phyloP scores from a whole-genome alignment of 768 basidiomycete genomes.

The Tulasnella sp. region DNA sequence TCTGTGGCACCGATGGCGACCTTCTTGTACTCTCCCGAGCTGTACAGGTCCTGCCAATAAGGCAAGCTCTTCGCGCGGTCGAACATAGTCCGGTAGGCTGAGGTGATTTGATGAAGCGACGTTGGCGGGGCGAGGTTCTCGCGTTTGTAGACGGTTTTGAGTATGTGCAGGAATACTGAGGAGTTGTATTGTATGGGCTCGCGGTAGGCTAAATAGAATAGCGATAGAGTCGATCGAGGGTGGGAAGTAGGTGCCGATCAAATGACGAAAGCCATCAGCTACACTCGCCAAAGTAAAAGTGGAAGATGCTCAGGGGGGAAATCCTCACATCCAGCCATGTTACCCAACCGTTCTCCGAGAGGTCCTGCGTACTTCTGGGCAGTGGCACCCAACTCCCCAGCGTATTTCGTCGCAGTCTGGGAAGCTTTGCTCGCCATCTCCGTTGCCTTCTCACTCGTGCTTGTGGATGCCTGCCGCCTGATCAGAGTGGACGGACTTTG shows the following conservation, averaged over 20 bases:
- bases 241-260: too few species aligned
- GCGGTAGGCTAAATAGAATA: conserved; percentile 48
- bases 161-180: conserved; percentile 59
- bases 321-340: neutral
- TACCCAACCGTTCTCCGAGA: conserved; percentile 34
- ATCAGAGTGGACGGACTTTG: conserved; percentile 1
- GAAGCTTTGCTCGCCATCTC: conserved; percentile 56
- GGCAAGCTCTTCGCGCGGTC: conserved; percentile 42
- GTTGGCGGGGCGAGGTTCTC: conserved; percentile 61
- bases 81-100: conserved; percentile 57
- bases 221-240: too few species aligned
- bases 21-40: conserved; percentile 54
- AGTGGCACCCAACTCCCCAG: conserved; percentile 44
- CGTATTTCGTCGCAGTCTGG: conserved; percentile 49
- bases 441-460: conserved; percentile 22
- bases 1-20: conserved; percentile 70
- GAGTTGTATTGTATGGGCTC: conserved; percentile 72
- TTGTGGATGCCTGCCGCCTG: neutral
- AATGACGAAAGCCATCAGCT: too few species aligned
- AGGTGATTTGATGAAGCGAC: conserved; percentile 39
- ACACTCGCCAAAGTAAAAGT: neutral
- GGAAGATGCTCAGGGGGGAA: too few species aligned
- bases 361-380: conserved; percentile 40
- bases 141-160: conserved; percentile 60
- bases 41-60: conserved; percentile 50